Evolutionary conservation across 139 green algal genomes (phyloP).

Genomic region (Chlorella sp.): DNA sequence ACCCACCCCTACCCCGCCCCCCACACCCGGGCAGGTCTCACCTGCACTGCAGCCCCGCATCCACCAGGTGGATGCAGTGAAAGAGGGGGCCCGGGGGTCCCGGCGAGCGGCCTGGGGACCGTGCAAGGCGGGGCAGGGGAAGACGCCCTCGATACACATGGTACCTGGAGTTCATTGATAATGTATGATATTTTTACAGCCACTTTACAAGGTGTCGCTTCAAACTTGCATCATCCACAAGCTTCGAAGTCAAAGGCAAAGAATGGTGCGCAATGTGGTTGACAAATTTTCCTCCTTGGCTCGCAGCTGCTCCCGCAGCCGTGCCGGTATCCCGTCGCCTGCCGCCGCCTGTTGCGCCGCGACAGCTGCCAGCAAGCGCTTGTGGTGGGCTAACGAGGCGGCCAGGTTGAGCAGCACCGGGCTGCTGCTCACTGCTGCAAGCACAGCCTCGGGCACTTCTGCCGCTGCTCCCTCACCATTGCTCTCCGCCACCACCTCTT

Average conservation of each 20-base stretch:
- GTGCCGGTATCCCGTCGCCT: constrained; percentile 17
- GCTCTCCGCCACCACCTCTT: constrained; percentile 17
- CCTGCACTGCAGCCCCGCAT: too few relatives aligned
- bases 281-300: constrained; percentile 49
- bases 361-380: constrained; percentile 56
- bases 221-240: too few relatives aligned
- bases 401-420: constrained; percentile 80
- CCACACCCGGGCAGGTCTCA: too few relatives aligned
- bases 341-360: constrained; percentile 31
- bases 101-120: too few relatives aligned
- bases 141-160: too few relatives aligned
- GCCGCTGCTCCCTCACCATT: not conserved
- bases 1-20: too few relatives aligned
- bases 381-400: constrained; percentile 76
- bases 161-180: too few relatives aligned
- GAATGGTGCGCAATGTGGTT: constrained; percentile 73
- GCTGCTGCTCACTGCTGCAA: constrained; percentile 57
- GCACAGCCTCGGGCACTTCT: constrained; percentile 15
- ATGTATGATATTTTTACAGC: too few relatives aligned
- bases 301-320: constrained; percentile 16
- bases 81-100: too few relatives aligned
- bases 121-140: too few relatives aligned
- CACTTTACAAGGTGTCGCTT: too few relatives aligned
- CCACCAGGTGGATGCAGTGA: too few relatives aligned
- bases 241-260: constrained; percentile 60